phyloP scores from a whole-genome alignment of 2,329 filamentous ascomycete genomes.

The Paecilomyces variotii region DNA sequence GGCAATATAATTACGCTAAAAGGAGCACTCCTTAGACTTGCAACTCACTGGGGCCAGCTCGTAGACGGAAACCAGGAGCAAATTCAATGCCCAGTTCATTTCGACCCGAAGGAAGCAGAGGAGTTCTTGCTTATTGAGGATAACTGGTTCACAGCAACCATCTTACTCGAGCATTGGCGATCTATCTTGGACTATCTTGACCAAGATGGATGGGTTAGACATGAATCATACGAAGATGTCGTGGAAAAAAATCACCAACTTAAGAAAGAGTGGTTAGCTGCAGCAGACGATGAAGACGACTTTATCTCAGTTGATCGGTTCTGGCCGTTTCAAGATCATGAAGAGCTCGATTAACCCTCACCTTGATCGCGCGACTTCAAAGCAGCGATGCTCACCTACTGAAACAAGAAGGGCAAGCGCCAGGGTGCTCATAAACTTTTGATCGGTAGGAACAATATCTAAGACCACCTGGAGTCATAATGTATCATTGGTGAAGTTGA shows the following conservation, averaged over 20 bases:
- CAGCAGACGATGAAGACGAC: neutral
- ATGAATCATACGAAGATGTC: neutral
- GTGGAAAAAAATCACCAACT: neutral
- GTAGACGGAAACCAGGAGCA: neutral
- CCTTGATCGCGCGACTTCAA: too few relatives aligned
- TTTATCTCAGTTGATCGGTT: neutral
- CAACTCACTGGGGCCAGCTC: neutral
- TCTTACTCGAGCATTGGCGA: neutral
- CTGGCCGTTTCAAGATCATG: neutral
- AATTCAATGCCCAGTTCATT: neutral
- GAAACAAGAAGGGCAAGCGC: too few relatives aligned
- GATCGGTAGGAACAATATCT: too few relatives aligned
- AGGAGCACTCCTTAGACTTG: slow-evolving; percentile 5
- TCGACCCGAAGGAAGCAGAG: neutral
- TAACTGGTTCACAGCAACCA: slow-evolving; percentile 1
- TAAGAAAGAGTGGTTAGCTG: neutral
- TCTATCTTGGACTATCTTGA: neutral
- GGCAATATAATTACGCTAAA: slow-evolving; percentile 15
- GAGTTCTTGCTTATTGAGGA: neutral
- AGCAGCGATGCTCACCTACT: too few relatives aligned
- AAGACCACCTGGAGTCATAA: too few relatives aligned
- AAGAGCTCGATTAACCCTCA: neutral
- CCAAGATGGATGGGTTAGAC: neutral
- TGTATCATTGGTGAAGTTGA: neutral
- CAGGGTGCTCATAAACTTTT: too few relatives aligned